Evolutionary conservation across 192 early-diverging fungal genomes (phyloP), one percentile per base, ranked within the genome.

Genomic region (Coemansia sp.): DNA sequence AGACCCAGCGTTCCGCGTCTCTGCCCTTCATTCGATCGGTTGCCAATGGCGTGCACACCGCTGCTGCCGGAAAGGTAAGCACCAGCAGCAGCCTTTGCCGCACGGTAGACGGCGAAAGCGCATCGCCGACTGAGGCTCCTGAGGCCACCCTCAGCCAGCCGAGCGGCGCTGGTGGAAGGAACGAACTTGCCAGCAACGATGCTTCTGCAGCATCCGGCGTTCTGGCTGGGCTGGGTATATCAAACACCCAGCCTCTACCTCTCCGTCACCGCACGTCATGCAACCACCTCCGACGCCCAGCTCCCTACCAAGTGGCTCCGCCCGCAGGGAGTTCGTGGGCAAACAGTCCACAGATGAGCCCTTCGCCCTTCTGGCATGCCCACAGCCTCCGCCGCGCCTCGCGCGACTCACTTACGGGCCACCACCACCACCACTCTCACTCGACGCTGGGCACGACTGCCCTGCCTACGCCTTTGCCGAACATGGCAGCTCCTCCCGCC

Each of bases 1-100:
- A 80, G 67, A 80, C 76, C 3, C 76, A 80, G 61, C 70, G 76
- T 3, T 80, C 76, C 17, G 76, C 76, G 4, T 80, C 76, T 10
- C 76, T 80, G 12, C 76, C 76, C 18, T 80, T 71, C 37, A 72
- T 80, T 19, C 70, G 67, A 41, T 18, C 70, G 19, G 62, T 40
- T 5, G 36, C 59, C 0, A 56, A 38, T 32, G 56, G 17, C 19
- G 44, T 33, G 19, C 37, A 29, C 35, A n/a, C n/a, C n/a, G 41
- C 56, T 11, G 22, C 14, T 6, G 18, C 43, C 1, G 42, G 36
- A 2, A 72, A 72, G 56, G 60, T 29, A 15, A 73, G 62, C 34
- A 60, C 56, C 21, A 70, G 68, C 58, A 69, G 67, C 61, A 64
- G 68, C 43, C 65, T 70, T n/a, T 62, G 74, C 58, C 50, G 62